Evolutionary conservation across 805 yeast genomes (phyloP), one percentile per base, ranked within the genome.

Genomic region (Pichia sporocuriosa): DNA sequence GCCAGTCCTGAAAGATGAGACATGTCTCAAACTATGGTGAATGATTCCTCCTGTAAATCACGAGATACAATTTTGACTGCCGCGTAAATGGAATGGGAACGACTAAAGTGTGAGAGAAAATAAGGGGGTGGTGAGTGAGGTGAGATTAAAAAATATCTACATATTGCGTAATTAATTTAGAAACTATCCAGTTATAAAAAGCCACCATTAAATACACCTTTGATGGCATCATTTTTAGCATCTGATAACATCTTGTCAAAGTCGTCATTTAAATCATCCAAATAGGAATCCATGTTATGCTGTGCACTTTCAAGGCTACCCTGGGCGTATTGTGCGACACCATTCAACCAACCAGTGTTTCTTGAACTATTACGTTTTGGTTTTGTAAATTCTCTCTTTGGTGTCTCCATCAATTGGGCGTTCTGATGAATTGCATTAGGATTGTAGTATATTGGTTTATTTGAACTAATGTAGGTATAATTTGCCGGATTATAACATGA

Each of bases 401-500:
- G 54, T 1, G 49, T 38, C 35, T 50, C 45, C 37, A 44, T 46
- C 21, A 50, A 25, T 25, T 56, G 52, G 2, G 61, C 50, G 28
- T 54, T 52, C 38, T 61, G 63, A 35, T 56, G 62, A 5, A 57
- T 24, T 3, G 62, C 58, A 33, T 54, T 51, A 2, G 65, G 65
- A 42, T 61, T 62, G 34, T 53, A 61, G 35, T 60, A 61, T 19
- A 51, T 47, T 6, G 65, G 65, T 22, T 57, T 54, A 6, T 55
- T 15, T 1, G 52, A 38, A 10, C 58, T 59, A 38, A 59, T 43
- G n/a, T 60, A 34, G 4, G 45, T 49, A 37, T 48, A 53, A 35
- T 64, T 64, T 8, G 52, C 51, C 5, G 66, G 59, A 40, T 64
- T 64, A 49, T 62, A 62, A 6, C 67, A 66, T 12, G 68, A 63